Base-by-base conservation (phyloP, 192 early-diverging fungal genomes). In the Powellomyces hirtus region DNA sequence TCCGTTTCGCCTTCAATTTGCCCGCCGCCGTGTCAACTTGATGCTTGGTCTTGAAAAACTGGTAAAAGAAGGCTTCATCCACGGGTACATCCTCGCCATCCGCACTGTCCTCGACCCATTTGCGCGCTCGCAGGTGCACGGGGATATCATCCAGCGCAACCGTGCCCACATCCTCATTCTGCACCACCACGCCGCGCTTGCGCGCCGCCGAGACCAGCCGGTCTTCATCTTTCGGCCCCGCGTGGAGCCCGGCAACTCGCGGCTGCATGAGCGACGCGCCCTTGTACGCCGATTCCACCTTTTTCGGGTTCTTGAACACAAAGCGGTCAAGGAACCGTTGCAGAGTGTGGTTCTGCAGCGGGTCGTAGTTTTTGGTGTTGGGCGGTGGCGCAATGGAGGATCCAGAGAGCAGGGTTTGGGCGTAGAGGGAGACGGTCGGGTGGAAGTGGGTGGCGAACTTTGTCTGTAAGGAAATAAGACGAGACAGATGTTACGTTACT, bases 291-390 rank as follows among this genome's bases (percentile, higher is more conserved):
- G 75, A 46, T 29, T 62, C 60, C 26, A 77, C 80, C 64, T 89
- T 89, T 79, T 95, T 96, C 42, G 96, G 90, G 81, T 94, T 94
- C 77, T 94, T 92, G 80, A 88, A 96, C 27, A 97, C 91, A 84
- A 98, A 97, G 38, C 91, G 84, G 69, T 98, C 95, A 50, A 98
- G 85, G 82, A 98, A 98, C 66, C 95, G 92, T 51, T 89, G 79
- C 42, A 97, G 78, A 13, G 94, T 94, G 76, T 95, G 93, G 71
- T 89, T 90, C 71, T 92, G 90, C 57, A 98, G 82, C 59, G 95
- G 84, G 61, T 86, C 84, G 69, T 86, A 86, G 56, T 81, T 92
- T 66, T 88, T 87, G 20, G 86, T 82, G 24, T 74, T 75, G 38
- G 79, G 66, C 37, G 88, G 84, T 2, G 82, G 72, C 20, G 75